Evolutionary conservation across 805 yeast species (phyloP).

Genomic region (Candida nitratophila): DNA sequence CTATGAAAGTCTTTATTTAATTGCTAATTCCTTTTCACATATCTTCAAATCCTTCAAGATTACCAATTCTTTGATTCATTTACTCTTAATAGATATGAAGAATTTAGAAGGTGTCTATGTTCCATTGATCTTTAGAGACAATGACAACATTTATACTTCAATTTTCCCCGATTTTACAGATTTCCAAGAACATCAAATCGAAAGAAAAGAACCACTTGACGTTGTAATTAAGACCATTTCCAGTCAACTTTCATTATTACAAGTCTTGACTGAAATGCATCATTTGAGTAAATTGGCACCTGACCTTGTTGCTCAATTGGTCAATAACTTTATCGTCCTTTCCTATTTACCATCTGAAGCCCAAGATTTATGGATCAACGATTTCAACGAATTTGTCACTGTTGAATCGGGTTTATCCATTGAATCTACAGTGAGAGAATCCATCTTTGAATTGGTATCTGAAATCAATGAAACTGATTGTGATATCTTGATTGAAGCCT

Average conservation of each 20-base stretch:
- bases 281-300: constrained; percentile 6
- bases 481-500: constrained; percentile 11
- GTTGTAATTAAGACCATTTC: constrained; percentile 16
- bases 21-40: constrained; percentile 20
- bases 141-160: not conserved
- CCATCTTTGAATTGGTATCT: constrained; percentile 48
- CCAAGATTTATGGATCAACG: constrained; percentile 44
- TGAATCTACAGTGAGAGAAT: constrained; percentile 50
- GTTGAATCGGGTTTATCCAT: constrained; percentile 66
- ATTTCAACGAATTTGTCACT: constrained; percentile 65
- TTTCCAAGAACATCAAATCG: constrained; percentile 15
- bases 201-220: constrained; percentile 14
- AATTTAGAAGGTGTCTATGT: constrained; percentile 13
- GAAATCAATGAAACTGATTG: constrained; percentile 40
- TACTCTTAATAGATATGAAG: constrained; percentile 14
- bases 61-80: constrained; percentile 3
- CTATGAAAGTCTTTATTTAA: constrained; percentile 18
- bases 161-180: constrained; percentile 15
- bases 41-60: constrained; percentile 6
- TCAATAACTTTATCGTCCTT: constrained; percentile 28
- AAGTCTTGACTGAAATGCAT: constrained; percentile 17
- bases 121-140: constrained; percentile 6
- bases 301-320: constrained; percentile 12
- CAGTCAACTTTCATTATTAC: constrained; percentile 25
- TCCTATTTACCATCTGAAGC: constrained; percentile 36